These are phyloP conservation scores for Nicotiana knightiana DNA, from an alignment of 257 asterid genomes.

Conservation along the genomic window DNA sequence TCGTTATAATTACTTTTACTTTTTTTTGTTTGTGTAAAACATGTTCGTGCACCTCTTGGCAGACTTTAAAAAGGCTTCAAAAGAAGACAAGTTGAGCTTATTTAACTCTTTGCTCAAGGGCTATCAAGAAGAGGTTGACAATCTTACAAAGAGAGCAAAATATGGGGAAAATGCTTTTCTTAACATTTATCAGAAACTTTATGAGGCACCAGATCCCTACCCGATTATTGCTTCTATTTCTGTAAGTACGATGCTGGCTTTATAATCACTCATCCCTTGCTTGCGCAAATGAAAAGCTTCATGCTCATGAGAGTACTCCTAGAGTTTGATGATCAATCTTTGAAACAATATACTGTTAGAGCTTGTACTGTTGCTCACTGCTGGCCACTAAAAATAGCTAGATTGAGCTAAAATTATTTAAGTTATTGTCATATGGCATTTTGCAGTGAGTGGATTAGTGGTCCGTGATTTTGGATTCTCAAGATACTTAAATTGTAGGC, in stretches of 20 bases:
- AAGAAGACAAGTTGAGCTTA: slow-evolving; percentile 68
- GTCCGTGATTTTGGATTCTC: background rate
- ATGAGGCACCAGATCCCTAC: slow-evolving; percentile 95
- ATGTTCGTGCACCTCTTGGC: slow-evolving; percentile 17
- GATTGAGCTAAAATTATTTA: background rate
- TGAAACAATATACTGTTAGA: background rate
- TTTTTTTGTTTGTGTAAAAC: background rate
- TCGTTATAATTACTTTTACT: background rate
- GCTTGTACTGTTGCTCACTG: background rate
- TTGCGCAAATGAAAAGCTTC: background rate
- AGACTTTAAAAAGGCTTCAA: slow-evolving; percentile 91
- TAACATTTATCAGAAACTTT: slow-evolving; percentile 88
- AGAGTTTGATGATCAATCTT: background rate
- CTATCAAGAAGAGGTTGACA: slow-evolving; percentile 97
- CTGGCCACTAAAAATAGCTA: background rate
- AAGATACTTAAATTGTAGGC: background rate
- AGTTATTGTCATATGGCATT: background rate
- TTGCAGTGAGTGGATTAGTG: background rate
- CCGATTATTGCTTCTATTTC: slow-evolving; percentile 71
- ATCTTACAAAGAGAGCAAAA: slow-evolving; percentile 88
- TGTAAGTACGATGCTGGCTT: slow-evolving; percentile 37
- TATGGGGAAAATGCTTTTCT: slow-evolving; percentile 95
- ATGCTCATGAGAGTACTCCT: background rate
- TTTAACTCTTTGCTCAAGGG: slow-evolving; percentile 82
- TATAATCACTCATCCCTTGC: background rate